Evolutionary conservation across 345 rosid genomes (phyloP), one percentile per base, ranked within the genome.

Genomic region (Kernera saxatilis): DNA sequence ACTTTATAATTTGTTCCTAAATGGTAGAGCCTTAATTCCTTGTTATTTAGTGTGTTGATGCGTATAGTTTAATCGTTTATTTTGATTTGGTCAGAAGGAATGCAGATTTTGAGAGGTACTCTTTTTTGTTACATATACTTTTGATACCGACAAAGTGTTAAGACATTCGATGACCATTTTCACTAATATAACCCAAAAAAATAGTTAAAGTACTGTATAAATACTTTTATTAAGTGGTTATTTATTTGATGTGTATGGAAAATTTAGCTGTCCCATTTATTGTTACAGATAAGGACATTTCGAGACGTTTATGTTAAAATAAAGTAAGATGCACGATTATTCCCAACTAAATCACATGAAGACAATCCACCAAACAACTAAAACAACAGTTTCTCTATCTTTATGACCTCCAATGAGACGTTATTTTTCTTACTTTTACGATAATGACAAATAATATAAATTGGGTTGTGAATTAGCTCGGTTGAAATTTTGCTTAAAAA

Each of bases 281-380:
- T 32, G 78, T 60, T 75, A 75, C 64, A 68, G 78, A 75, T 68
- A 68, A 75, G 73, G 73, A 75, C 78, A 74, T 59, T 50, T 58
- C 10, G 2, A 40, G 19, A 41, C 45, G 18, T 51, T 51, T 41
- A 14, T 32, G 39, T 44, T 13, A 68, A 6, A 9, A 62, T 69
- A 69, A 76, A 69, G 79, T 76, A 76, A 63, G 79, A 76, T 18
- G 79, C 67, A 76, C 71, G 71, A 76, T 69, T 54, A 76, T 37
- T 69, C 75, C 64, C 71, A 69, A 76, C 79, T 69, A 63, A 70
- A 27, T 15, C 75, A 76, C 75, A 75, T 75, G 79, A 70, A 69
- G 79, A 63, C 75, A 70, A 76, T 62, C 35, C 75, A 75, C 79
- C 79, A 32, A 75, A 75, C 70, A 69, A n/a, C 44, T 67, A 67